Percentiles rank a stretch among this genome's conserved stretches.
phyloP scores from a whole-genome alignment of 208 protist species.

The Crithidia sp. region DNA sequence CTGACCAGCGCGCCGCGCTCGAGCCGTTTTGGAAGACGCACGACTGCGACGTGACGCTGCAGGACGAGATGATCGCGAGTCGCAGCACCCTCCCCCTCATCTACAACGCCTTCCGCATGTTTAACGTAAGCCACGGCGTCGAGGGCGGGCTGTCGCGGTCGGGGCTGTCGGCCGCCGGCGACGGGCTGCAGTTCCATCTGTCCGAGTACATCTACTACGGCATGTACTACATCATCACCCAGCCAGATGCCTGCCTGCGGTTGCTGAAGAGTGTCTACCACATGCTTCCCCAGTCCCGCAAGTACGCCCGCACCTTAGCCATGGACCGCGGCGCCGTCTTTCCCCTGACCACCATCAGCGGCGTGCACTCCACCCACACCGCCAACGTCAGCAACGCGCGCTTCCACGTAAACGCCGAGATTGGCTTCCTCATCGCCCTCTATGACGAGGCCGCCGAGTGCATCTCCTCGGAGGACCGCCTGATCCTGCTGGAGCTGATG shows the following conservation, averaged over 20 bases:
- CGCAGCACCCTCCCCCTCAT: slow-evolving; percentile 74
- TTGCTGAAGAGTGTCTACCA: slow-evolving; percentile 76
- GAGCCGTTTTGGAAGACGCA: slow-evolving; percentile 74
- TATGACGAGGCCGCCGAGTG: slow-evolving; percentile 67
- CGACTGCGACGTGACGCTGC: slow-evolving; percentile 75
- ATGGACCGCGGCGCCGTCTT: slow-evolving; percentile 80
- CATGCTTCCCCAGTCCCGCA: slow-evolving; percentile 74
- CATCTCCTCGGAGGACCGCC: slow-evolving; percentile 58
- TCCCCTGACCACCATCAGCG: slow-evolving; percentile 79
- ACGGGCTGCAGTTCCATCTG: slow-evolving; percentile 76
- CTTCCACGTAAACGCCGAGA: slow-evolving; percentile 85
- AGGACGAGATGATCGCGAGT: slow-evolving; percentile 79
- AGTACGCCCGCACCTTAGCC: slow-evolving; percentile 67
- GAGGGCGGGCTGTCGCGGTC: slow-evolving; percentile 67
- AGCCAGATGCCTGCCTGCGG: slow-evolving; percentile 55
- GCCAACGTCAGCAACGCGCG: slow-evolving; percentile 64
- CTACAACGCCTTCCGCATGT: slow-evolving; percentile 85
- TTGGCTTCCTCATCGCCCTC: slow-evolving; percentile 78
- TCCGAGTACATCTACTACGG: slow-evolving; percentile 86
- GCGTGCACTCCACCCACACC: slow-evolving; percentile 43
- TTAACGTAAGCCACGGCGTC: slow-evolving; percentile 71
- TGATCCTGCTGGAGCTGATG: slow-evolving; percentile 84
- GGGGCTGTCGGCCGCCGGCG: slow-evolving; percentile 67
- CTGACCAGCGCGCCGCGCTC: slow-evolving; percentile 42
- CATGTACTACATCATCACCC: slow-evolving; percentile 85